Percentiles rank a stretch among this genome's conserved stretches.
Evolutionary conservation across 352 stramenopile genomes (phyloP).

Genomic region (Phytophthora constricta): DNA sequence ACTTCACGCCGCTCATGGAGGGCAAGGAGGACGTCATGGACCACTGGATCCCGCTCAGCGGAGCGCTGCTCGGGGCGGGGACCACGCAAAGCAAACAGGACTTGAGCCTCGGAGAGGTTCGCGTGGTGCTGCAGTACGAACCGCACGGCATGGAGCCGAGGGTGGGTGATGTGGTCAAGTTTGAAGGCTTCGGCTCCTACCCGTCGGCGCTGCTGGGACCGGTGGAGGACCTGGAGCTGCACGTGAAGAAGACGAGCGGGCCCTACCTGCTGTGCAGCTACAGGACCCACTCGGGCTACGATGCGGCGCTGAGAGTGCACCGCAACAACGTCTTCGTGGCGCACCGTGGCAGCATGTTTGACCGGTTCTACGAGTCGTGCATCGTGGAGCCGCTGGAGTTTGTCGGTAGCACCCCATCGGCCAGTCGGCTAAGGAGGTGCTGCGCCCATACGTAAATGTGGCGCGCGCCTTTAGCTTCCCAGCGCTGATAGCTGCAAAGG

Average conservation of each 20-base stretch:
- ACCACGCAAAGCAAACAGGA: constrained; percentile 44
- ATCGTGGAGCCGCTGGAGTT: constrained; percentile 80
- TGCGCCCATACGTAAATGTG: constrained; percentile 74
- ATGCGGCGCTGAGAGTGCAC: constrained; percentile 66
- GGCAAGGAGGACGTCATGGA: constrained; percentile 84
- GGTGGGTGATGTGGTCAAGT: constrained; percentile 75
- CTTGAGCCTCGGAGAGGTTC: constrained; percentile 76
- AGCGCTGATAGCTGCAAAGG: constrained; percentile 65
- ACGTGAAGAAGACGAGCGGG: constrained; percentile 84
- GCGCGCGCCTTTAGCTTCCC: constrained; percentile 74
- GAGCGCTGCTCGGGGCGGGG: constrained; percentile 31
- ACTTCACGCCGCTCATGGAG: constrained; percentile 76
- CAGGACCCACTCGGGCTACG: constrained; percentile 68
- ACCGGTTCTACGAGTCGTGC: constrained; percentile 73
- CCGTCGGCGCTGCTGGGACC: constrained; percentile 69
- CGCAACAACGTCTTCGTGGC: constrained; percentile 83
- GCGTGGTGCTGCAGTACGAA: constrained; percentile 82
- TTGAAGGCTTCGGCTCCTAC: constrained; percentile 80
- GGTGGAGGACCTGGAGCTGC: constrained; percentile 74
- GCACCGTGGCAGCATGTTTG: constrained; percentile 71
- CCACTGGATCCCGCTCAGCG: constrained; percentile 76
- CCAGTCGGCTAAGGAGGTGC: constrained; percentile 53
- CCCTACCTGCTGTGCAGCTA: constrained; percentile 82
- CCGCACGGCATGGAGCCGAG: constrained; percentile 79
- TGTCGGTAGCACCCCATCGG: constrained; percentile 66